Conservation (phyloP, 2,329 filamentous ascomycete species). For the Geosmithia flava region DNA sequence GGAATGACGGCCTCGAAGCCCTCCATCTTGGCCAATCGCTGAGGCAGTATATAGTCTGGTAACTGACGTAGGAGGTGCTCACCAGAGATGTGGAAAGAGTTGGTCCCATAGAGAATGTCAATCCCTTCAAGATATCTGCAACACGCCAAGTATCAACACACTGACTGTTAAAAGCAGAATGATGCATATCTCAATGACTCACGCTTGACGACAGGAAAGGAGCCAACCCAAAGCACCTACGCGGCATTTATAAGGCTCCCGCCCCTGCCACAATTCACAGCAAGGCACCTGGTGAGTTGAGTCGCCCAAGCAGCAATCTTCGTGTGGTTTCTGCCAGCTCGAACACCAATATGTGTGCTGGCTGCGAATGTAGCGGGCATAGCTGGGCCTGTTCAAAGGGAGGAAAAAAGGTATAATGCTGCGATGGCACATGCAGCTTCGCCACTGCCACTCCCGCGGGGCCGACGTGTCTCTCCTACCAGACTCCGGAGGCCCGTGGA, state of each 20-base stretch:
- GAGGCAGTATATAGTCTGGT: conserved; percentile 1
- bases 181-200: too few species aligned
- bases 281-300: not conserved
- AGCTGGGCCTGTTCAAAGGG: not conserved
- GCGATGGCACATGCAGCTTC: conserved; percentile 3
- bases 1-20: conserved; percentile 1
- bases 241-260: conserved; percentile 1
- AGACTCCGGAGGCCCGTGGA: not conserved
- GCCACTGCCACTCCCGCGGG: conserved; percentile 3
- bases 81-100: conserved; percentile 4
- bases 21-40: not conserved
- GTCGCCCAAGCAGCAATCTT: not conserved
- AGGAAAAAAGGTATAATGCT: not conserved
- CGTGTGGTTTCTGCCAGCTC: not conserved
- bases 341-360: not conserved
- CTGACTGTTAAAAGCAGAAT: too few species aligned
- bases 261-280: not conserved
- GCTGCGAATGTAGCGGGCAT: not conserved
- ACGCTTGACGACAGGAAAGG: conserved; percentile 4
- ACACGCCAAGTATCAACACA: not conserved
- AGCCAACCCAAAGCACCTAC: conserved; percentile 5
- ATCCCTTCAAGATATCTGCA: conserved; percentile 5
- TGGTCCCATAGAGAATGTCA: conserved; percentile 5
- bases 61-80: conserved; percentile 1
- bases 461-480: not conserved